Evolutionary conservation across 257 asterid species (phyloP).

Genomic region (Verbascum thapsus): DNA sequence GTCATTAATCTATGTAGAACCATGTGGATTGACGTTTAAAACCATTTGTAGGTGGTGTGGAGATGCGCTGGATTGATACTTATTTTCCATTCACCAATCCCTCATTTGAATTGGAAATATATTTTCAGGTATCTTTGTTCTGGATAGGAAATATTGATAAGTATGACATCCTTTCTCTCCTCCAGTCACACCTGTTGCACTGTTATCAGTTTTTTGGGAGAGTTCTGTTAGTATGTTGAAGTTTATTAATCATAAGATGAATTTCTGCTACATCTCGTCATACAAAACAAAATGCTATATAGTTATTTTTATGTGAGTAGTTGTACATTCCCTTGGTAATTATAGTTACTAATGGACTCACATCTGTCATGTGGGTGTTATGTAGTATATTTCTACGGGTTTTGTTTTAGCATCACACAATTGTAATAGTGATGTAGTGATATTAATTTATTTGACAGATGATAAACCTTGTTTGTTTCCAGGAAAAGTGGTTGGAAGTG

Average conservation of each 20-base stretch:
- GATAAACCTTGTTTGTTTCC: slow-evolving; percentile 25
- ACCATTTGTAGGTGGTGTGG: slow-evolving; percentile 72
- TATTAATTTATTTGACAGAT: slow-evolving; percentile 9
- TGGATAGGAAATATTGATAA: slow-evolving; percentile 13
- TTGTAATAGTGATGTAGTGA: no score
- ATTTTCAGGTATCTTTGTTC: slow-evolving; percentile 65
- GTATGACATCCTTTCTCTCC: background rate
- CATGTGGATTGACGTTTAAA: slow-evolving; percentile 27
- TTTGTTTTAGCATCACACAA: background rate
- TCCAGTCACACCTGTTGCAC: no score
- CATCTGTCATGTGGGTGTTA: no score
- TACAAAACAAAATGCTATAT: background rate
- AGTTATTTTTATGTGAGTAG: background rate
- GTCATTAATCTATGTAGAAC: slow-evolving; percentile 14
- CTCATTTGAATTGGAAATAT: slow-evolving; percentile 91
- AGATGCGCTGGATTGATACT: slow-evolving; percentile 98
- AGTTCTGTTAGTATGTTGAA: background rate
- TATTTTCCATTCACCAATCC: slow-evolving; percentile 96
- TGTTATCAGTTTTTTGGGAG: no score
- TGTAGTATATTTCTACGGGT: background rate
- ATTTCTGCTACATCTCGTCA: background rate
- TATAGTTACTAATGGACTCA: no score
- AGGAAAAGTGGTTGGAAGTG: slow-evolving; percentile 98
- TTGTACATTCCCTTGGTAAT: background rate
- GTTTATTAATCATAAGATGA: background rate